Conservation (phyloP, 2,329 filamentous ascomycete species). For the Alternaria sp. region DNA sequence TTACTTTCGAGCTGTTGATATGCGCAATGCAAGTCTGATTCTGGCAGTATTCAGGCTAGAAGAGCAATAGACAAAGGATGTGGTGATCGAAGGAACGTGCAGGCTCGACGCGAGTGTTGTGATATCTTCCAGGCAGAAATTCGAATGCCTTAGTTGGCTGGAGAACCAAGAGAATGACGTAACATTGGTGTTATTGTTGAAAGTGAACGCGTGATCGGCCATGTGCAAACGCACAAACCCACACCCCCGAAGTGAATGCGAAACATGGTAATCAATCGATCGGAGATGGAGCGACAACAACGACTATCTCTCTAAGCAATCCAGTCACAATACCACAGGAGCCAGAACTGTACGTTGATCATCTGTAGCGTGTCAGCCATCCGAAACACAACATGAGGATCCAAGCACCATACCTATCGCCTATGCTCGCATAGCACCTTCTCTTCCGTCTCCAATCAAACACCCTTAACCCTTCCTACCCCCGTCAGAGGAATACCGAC, state of each 20-base stretch:
- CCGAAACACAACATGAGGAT: neutral
- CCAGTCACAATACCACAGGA: neutral
- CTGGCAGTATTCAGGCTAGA: neutral
- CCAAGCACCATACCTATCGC: neutral
- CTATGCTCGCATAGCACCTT: neutral
- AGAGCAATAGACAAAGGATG: neutral
- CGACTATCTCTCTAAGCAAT: neutral
- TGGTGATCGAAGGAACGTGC: neutral
- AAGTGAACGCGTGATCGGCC: neutral
- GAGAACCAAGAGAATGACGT: neutral
- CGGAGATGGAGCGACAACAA: neutral
- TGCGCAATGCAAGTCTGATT: neutral
- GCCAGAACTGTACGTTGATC: neutral
- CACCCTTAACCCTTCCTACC: slow-evolving; percentile 27
- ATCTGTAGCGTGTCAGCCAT: neutral
- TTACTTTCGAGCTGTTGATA: neutral
- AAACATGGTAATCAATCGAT: neutral
- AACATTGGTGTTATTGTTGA: neutral
- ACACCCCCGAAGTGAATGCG: neutral
- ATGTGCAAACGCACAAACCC: neutral
- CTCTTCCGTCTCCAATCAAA: neutral
- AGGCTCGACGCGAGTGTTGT: neutral
- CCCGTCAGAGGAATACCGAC: slow-evolving; percentile 24
- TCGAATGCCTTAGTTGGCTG: neutral
- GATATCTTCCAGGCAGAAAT: neutral